These are phyloP conservation scores for Daldinia concentrica DNA, from an alignment of 495 filamentous ascomycete genomes.

Conservation along the genomic window DNA sequence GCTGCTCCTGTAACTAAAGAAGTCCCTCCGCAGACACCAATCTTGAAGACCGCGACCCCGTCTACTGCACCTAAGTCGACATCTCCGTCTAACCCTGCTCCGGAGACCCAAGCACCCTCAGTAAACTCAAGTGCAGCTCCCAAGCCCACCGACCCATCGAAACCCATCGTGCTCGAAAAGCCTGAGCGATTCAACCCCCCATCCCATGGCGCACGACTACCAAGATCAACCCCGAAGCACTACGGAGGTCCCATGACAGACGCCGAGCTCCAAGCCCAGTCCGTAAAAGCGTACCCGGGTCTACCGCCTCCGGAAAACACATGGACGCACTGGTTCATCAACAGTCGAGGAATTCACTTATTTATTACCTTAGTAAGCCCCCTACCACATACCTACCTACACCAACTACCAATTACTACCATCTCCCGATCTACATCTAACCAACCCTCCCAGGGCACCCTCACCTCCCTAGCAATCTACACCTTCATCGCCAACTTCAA, in stretches of 20 bases:
- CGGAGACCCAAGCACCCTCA: conserved; percentile 34
- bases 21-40: neutral
- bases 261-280: conserved; percentile 68
- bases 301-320: conserved; percentile 81
- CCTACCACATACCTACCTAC: no score
- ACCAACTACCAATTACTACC: no score
- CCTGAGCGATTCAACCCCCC: conserved; percentile 86
- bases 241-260: conserved; percentile 71
- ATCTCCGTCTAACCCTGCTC: conserved; percentile 25
- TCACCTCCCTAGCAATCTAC: conserved; percentile 71
- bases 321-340: conserved; percentile 78
- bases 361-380: conserved; percentile 77
- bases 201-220: conserved; percentile 75
- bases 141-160: conserved; percentile 32
- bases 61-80: conserved; percentile 7
- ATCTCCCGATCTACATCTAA: neutral
- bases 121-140: conserved; percentile 5
- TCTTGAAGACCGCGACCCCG: neutral
- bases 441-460: conserved; percentile 63
- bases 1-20: neutral
- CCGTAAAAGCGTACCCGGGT: conserved; percentile 75
- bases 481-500: conserved; percentile 77
- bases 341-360: conserved; percentile 75
- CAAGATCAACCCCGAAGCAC: conserved; percentile 59
- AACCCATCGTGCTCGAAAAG: conserved; percentile 74